Evolutionary conservation across 768 basidiomycete species (phyloP).

Genomic region (Cyclocybe cylindracea): DNA sequence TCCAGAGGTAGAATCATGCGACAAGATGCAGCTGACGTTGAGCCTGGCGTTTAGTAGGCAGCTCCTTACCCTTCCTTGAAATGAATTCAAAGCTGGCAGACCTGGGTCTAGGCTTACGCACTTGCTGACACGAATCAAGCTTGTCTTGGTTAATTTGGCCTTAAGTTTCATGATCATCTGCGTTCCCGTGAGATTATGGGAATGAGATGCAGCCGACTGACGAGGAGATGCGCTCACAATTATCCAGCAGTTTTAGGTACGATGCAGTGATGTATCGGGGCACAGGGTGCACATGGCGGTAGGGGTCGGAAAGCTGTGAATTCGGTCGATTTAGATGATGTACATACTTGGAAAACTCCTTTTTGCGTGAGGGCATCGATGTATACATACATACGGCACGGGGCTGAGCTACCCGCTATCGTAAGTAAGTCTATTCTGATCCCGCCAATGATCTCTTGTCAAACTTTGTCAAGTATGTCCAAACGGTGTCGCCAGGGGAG

Average conservation of each 20-base stretch:
- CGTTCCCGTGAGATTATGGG: constrained; percentile 9
- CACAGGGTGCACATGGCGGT: constrained; percentile 16
- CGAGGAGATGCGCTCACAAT: constrained; percentile 14
- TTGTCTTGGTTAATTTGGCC: constrained; percentile 6
- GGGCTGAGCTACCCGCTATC: constrained; percentile 18
- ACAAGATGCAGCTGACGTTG: neutral
- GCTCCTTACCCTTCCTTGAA: neutral
- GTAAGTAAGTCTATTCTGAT: constrained; percentile 6
- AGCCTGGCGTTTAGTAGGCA: too few relatives aligned
- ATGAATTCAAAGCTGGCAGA: neutral
- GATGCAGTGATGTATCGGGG: neutral
- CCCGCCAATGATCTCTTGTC: constrained; percentile 2
- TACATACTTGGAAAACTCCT: neutral
- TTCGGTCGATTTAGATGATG: constrained; percentile 9
- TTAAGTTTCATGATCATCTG: constrained; percentile 11
- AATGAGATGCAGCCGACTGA: constrained; percentile 16
- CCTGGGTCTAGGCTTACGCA: neutral
- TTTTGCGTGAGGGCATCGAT: neutral
- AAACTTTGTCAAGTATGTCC: constrained; percentile 1
- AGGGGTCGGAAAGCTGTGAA: constrained; percentile 14
- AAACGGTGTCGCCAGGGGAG: too few relatives aligned
- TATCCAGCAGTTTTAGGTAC: constrained; percentile 1
- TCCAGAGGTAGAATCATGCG: constrained; percentile 1
- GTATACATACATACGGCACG: neutral
- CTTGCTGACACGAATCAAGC: constrained; percentile 6